phyloP scores from a whole-genome alignment of 1,284 basidiomycete species.

The Lentinula novae-zelandiae region DNA sequence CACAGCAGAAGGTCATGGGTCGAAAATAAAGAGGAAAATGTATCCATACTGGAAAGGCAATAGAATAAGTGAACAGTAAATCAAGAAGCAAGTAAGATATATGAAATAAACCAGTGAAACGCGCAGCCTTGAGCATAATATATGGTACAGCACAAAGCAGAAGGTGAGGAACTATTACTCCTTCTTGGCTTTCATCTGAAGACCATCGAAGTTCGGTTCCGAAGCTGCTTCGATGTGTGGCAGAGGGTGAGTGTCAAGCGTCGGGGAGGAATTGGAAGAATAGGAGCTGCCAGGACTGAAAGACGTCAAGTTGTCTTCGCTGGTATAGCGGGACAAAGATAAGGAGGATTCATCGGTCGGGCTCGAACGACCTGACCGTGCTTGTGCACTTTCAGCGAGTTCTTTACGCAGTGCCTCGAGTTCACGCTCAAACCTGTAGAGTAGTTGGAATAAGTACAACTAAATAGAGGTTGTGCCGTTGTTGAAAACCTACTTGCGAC shows the following conservation, averaged over 20 bases:
- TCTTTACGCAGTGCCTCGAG: conserved; percentile 86
- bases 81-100: neutral
- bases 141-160: neutral
- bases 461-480: neutral
- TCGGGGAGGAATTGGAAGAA: conserved; percentile 25
- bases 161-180: neutral
- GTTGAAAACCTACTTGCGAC: conserved; percentile 70
- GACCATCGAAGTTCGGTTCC: conserved; percentile 1
- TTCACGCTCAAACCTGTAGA: conserved; percentile 80
- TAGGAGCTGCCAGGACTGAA: conserved; percentile 17
- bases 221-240: conserved; percentile 3
- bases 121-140: neutral
- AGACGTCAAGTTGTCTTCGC: conserved; percentile 31
- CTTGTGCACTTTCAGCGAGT: conserved; percentile 59
- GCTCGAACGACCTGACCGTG: conserved; percentile 45
- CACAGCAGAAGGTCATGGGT: neutral
- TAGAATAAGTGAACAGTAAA: neutral
- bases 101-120: neutral
- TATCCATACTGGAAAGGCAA: neutral
- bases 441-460: conserved; percentile 10
- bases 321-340: conserved; percentile 26
- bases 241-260: neutral
- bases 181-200: conserved; percentile 6
- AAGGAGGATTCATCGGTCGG: conserved; percentile 30
- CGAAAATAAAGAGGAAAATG: neutral